A percentile compares a stretch with the other conserved stretches of the same genome.
Evolutionary conservation across 805 yeast species (phyloP).

Genomic region (Barnettozyma sp.): DNA sequence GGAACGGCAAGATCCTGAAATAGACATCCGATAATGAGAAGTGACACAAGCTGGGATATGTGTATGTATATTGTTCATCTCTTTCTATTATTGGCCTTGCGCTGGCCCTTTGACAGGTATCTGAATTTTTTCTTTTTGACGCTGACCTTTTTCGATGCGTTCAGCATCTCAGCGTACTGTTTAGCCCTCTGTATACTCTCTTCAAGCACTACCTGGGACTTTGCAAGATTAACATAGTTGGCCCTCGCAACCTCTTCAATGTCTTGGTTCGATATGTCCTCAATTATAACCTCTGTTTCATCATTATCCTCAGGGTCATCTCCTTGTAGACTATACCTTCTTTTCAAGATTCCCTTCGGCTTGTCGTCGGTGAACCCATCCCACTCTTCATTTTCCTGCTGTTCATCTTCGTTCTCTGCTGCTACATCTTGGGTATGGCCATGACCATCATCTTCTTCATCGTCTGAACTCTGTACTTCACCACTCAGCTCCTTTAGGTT

Average conservation of each 20-base stretch:
- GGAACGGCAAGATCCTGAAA: too few relatives aligned
- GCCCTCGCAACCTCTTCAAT: slow-evolving; percentile 58
- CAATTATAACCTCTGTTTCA: slow-evolving; percentile 41
- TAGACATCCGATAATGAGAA: too few relatives aligned
- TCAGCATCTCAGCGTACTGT: slow-evolving; percentile 61
- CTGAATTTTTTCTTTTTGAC: slow-evolving; percentile 73
- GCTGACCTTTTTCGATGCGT: slow-evolving; percentile 22
- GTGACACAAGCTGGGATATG: background rate
- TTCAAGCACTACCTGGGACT: slow-evolving; percentile 63
- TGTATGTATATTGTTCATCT: slow-evolving; percentile 2
- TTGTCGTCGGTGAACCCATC: slow-evolving; percentile 30
- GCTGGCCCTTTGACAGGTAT: slow-evolving; percentile 75
- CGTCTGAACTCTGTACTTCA: slow-evolving; percentile 13
- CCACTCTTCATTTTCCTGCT: slow-evolving; percentile 29
- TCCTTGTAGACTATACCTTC: slow-evolving; percentile 19
- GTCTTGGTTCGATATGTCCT: slow-evolving; percentile 38
- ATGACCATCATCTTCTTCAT: slow-evolving; percentile 15
- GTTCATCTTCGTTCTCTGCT: slow-evolving; percentile 24
- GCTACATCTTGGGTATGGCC: slow-evolving; percentile 26
- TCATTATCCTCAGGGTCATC: slow-evolving; percentile 39
- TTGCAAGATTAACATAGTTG: slow-evolving; percentile 64
- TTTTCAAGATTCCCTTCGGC: slow-evolving; percentile 23
- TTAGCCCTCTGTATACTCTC: slow-evolving; percentile 73
- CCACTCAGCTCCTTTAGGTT: slow-evolving; percentile 29
- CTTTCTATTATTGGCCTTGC: slow-evolving; percentile 52